Percentiles rank a stretch among this genome's conserved stretches.
Conservation (phyloP, 345 rosid species). For the Cardamine resedifolia region DNA sequence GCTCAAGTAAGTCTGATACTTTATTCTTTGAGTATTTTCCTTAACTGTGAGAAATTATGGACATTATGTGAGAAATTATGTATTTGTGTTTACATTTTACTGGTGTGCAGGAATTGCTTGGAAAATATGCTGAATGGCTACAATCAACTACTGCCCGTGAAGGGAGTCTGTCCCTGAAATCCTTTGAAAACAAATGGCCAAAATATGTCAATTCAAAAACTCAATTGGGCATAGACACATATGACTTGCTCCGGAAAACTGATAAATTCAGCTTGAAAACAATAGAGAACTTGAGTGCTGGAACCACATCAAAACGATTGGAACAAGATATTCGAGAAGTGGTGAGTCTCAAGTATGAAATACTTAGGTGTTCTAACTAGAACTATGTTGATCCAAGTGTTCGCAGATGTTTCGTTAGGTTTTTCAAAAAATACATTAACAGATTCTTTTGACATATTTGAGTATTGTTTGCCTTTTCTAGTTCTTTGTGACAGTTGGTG, state of each 20-base stretch:
- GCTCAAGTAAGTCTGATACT: slow-evolving; percentile 58
- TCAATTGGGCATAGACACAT: slow-evolving; percentile 46
- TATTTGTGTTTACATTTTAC: slow-evolving; percentile 16
- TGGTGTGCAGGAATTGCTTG: slow-evolving; percentile 59
- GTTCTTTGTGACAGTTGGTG: slow-evolving; percentile 85
- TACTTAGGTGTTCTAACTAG: not conserved
- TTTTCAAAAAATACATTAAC: not conserved
- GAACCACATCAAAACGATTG: slow-evolving; percentile 58
- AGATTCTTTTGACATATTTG: not conserved
- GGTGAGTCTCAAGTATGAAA: slow-evolving; percentile 50
- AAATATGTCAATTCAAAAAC: slow-evolving; percentile 41
- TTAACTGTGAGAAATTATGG: not conserved
- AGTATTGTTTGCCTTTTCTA: slow-evolving; percentile 34
- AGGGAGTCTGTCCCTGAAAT: slow-evolving; percentile 62
- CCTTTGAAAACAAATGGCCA: slow-evolving; percentile 80
- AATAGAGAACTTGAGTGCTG: slow-evolving; percentile 55
- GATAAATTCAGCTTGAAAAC: slow-evolving; percentile 60
- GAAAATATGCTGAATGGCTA: slow-evolving; percentile 68
- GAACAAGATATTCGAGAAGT: slow-evolving; percentile 74
- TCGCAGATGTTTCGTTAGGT: not conserved
- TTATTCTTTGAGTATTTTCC: not conserved
- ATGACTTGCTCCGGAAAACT: slow-evolving; percentile 46
- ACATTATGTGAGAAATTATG: not conserved
- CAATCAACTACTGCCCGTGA: slow-evolving; percentile 63
- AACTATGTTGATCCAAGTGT: not conserved